phyloP scores from a whole-genome alignment of 108 stramenopile species.

The Seminavis robusta region DNA sequence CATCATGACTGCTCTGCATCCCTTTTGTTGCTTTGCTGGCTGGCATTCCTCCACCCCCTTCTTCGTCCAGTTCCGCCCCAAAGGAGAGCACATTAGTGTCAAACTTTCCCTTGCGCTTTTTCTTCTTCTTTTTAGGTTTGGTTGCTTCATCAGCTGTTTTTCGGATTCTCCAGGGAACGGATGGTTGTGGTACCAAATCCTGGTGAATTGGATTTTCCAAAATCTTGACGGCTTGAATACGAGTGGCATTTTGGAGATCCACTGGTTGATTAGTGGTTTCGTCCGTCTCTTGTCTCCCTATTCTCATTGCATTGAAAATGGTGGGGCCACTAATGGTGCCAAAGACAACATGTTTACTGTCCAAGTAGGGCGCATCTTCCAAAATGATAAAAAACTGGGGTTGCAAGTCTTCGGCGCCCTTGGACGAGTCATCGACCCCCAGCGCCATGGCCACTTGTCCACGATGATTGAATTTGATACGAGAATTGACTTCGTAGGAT shows the following conservation, averaged over 20 bases:
- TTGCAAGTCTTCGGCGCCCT: conserved; percentile 53
- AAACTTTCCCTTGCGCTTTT: conserved; percentile 48
- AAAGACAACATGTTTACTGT: conserved; percentile 91
- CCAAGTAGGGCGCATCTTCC: conserved; percentile 81
- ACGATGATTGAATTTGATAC: conserved; percentile 90
- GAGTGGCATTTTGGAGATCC: conserved; percentile 53
- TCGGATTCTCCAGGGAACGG: conserved; percentile 51
- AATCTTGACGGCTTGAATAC: conserved; percentile 73
- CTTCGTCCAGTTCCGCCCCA: conserved; percentile 76
- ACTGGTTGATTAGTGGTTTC: conserved; percentile 44
- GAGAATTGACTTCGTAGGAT: conserved; percentile 77
- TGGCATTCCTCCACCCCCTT: not conserved
- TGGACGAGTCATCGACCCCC: conserved; percentile 23
- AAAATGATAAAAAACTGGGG: conserved; percentile 96
- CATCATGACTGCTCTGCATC: conserved; percentile 69
- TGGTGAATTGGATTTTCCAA: conserved; percentile 79
- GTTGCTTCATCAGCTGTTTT: conserved; percentile 9
- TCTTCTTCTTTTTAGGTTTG: conserved; percentile 15
- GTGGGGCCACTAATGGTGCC: conserved; percentile 89
- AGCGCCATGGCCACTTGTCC: conserved; percentile 94
- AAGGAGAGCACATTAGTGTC: conserved; percentile 86
- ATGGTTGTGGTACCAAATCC: conserved; percentile 59
- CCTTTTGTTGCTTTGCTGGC: conserved; percentile 2
- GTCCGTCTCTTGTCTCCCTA: conserved; percentile 76
- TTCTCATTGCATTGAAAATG: conserved; percentile 90